Evolutionary conservation across 257 asterid species (phyloP).

Genomic region (Leonotis leonurus): DNA sequence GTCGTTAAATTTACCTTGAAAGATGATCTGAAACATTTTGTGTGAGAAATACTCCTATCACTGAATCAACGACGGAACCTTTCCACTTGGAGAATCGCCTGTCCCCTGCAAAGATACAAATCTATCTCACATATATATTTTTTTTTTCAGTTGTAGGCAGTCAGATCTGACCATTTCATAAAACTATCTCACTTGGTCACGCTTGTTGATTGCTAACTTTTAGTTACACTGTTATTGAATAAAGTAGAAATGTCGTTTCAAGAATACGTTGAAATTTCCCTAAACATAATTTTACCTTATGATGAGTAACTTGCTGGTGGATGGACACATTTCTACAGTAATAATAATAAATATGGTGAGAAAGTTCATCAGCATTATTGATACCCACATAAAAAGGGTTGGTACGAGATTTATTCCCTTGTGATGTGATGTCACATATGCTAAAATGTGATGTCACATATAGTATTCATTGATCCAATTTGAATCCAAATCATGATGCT

Average conservation of each 20-base stretch:
- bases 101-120: conserved; percentile 55
- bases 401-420: conserved; percentile 3
- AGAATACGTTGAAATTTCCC: not conserved
- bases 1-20: conserved; percentile 55
- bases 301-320: conserved; percentile 9
- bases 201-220: not conserved
- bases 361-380: conserved; percentile 6
- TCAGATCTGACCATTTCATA: not conserved
- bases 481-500: no score
- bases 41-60: conserved; percentile 94
- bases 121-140: conserved; percentile 12
- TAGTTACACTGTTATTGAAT: not conserved
- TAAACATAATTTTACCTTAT: not conserved
- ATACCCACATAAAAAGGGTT: not conserved
- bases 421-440: no score
- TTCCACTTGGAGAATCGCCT: conserved; percentile 92
- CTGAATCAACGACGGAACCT: conserved; percentile 96
- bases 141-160: not conserved
- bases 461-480: no score
- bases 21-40: conserved; percentile 97
- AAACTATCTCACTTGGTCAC: conserved; percentile 2
- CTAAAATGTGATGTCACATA: no score
- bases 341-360: conserved; percentile 3
- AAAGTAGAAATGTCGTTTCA: conserved; percentile 2
- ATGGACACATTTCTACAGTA: conserved; percentile 2